Conservation (phyloP, 305 asterid genomes). For the Ilex paraguariensis region DNA sequence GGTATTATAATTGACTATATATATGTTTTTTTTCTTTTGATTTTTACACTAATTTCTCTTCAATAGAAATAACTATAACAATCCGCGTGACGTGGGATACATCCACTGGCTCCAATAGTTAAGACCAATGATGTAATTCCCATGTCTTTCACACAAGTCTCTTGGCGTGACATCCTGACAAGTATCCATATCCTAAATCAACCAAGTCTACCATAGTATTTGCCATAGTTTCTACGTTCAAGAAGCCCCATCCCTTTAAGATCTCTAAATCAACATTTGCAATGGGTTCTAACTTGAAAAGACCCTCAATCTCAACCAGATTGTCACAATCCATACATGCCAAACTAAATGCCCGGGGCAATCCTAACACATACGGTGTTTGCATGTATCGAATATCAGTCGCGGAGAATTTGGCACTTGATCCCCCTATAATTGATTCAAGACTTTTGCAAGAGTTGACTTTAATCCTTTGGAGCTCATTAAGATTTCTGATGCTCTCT, state of each 20-base stretch:
- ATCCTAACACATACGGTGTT: not conserved
- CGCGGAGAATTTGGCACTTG: not conserved
- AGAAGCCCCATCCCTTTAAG: not conserved
- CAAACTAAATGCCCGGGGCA: not conserved
- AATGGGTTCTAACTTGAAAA: not conserved
- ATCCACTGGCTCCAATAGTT: too few species aligned
- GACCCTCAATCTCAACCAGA: not conserved
- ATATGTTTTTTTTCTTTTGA: too few species aligned
- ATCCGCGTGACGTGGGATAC: too few species aligned
- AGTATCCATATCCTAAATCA: too few species aligned
- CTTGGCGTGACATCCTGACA: too few species aligned
- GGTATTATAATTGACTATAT: too few species aligned
- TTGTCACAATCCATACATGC: not conserved
- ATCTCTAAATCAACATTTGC: not conserved
- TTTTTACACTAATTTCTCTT: too few species aligned
- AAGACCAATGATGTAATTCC: too few species aligned
- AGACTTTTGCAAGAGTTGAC: not conserved
- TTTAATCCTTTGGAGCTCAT: not conserved
- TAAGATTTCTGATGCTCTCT: not conserved
- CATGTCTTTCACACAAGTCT: too few species aligned
- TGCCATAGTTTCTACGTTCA: not conserved
- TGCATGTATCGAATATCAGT: not conserved
- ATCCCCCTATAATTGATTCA: not conserved
- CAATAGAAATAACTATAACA: too few species aligned
- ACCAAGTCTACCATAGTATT: not conserved